phyloP scores from a whole-genome alignment of 129 eudicot species.

The Scalesia atractyloides region DNA sequence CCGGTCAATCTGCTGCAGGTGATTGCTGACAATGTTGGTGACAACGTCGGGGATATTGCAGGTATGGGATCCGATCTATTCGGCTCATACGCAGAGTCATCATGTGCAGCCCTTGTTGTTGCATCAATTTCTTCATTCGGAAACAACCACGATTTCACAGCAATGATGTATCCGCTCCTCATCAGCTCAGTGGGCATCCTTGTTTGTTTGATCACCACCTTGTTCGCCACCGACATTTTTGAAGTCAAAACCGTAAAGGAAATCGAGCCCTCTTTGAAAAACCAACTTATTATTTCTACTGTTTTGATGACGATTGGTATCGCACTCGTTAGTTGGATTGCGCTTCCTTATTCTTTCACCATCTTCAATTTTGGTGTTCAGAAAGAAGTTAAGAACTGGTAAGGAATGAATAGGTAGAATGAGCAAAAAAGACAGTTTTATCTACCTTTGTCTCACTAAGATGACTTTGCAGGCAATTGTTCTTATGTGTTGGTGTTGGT shows the following conservation, averaged over 20 bases:
- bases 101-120: constrained; percentile 92
- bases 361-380: constrained; percentile 79
- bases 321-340: constrained; percentile 64
- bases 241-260: constrained; percentile 75
- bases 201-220: constrained; percentile 75
- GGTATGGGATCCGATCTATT: constrained; percentile 97
- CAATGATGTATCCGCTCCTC: constrained; percentile 75
- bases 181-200: constrained; percentile 73
- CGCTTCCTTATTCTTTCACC: constrained; percentile 74
- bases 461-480: constrained; percentile 61
- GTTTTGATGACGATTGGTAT: constrained; percentile 70
- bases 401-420: background rate
- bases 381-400: constrained; percentile 81
- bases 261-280: constrained; percentile 84
- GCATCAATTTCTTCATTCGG: constrained; percentile 91
- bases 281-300: constrained; percentile 80
- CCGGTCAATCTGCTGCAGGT: constrained; percentile 45
- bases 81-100: constrained; percentile 88
- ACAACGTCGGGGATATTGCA: constrained; percentile 95
- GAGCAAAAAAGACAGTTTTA: background rate
- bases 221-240: constrained; percentile 86
- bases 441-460: background rate
- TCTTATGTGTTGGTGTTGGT: constrained; percentile 81
- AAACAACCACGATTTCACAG: constrained; percentile 72
- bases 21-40: constrained; percentile 92